These are phyloP conservation scores for Saccharum officinarum DNA, from an alignment of 176 grass and related monocot species.

Conservation along the genomic window DNA sequence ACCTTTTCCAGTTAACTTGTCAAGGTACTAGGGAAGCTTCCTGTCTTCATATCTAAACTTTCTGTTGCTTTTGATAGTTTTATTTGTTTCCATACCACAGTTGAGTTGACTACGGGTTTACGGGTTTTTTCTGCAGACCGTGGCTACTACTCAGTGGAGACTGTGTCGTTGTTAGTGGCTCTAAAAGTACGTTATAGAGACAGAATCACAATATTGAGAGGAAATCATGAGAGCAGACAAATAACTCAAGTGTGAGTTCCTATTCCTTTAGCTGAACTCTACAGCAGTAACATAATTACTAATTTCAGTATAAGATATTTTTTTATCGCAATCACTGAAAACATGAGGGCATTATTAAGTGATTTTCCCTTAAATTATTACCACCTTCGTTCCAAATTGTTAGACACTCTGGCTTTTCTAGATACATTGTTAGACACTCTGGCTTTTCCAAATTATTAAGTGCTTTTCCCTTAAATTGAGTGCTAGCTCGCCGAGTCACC, in stretches of 20 bases:
- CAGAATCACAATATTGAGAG: constrained; percentile 78
- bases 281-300: neutral
- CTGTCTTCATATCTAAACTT: constrained; percentile 30
- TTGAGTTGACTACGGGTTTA: constrained; percentile 26
- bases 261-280: constrained; percentile 25
- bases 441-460: too few species aligned
- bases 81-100: constrained; percentile 14
- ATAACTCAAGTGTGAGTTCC: constrained; percentile 83
- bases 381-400: neutral
- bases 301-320: constrained; percentile 30
- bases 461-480: too few species aligned
- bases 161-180: constrained; percentile 61
- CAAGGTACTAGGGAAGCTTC: neutral
- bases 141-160: constrained; percentile 84
- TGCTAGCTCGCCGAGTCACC: too few species aligned
- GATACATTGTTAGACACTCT: too few species aligned
- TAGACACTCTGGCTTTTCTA: neutral
- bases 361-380: neutral
- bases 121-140: constrained; percentile 58
- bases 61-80: neutral
- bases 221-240: constrained; percentile 82
- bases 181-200: constrained; percentile 74
- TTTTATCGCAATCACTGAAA: constrained; percentile 6
- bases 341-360: constrained; percentile 4
- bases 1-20: constrained; percentile 18